Evolutionary conservation across 2,329 filamentous ascomycete species (phyloP).

Genomic region (Xylariaceae sp.): DNA sequence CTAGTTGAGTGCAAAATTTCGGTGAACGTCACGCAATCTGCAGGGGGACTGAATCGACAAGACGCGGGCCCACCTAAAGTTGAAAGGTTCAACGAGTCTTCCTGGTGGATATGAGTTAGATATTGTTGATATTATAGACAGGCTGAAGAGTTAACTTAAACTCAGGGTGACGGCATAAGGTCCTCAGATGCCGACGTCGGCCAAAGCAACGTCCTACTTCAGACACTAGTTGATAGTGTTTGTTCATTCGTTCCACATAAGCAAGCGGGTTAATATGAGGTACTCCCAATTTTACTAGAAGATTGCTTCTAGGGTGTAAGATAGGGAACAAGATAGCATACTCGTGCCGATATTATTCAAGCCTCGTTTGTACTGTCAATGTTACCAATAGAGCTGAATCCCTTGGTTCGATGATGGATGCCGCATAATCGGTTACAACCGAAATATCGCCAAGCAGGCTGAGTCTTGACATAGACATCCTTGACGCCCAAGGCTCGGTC

Average conservation of each 20-base stretch:
- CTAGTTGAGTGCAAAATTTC: slow-evolving; percentile 13
- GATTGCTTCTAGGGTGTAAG: neutral
- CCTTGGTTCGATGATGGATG: neutral
- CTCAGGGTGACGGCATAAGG: neutral
- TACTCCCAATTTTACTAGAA: neutral
- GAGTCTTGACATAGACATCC: neutral
- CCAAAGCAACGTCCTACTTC: neutral
- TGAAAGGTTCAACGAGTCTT: slow-evolving; percentile 4
- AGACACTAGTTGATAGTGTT: neutral
- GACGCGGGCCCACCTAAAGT: slow-evolving; percentile 3
- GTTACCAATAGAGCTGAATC: neutral
- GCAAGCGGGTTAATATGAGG: neutral
- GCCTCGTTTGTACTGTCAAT: neutral
- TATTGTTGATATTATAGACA: neutral
- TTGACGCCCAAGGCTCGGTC: neutral
- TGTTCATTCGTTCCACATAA: neutral
- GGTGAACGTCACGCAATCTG: slow-evolving; percentile 25
- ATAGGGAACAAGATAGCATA: neutral
- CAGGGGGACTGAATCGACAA: slow-evolving; percentile 13
- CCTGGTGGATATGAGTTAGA: slow-evolving; percentile 16
- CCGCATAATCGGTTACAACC: slow-evolving; percentile 1
- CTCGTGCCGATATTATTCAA: neutral
- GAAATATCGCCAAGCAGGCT: slow-evolving; percentile 1
- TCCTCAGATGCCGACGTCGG: slow-evolving; percentile 18
- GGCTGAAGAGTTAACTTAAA: neutral